Percentiles rank a stretch among this genome's conserved stretches.
Evolutionary conservation across 306 rosid genomes (phyloP).

Genomic region (Sicyos edulis): DNA sequence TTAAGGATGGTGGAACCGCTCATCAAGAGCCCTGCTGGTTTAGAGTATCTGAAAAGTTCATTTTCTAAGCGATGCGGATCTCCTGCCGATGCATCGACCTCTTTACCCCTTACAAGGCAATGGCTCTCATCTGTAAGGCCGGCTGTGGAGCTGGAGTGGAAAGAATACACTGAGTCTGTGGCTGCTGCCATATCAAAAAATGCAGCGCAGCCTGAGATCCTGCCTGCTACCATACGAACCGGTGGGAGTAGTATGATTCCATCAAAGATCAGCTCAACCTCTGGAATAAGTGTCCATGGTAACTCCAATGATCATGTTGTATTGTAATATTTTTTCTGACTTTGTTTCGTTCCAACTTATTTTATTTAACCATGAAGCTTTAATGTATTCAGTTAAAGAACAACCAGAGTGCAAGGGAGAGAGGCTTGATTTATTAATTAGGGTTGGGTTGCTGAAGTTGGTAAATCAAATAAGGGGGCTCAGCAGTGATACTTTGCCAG

Average conservation of each 20-base stretch:
- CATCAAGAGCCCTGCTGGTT: conserved; percentile 33
- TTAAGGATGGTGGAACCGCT: conserved; percentile 32
- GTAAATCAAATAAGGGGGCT: conserved; percentile 29
- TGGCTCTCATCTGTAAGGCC: conserved; percentile 29
- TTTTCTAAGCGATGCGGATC: conserved; percentile 30
- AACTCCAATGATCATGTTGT: background rate
- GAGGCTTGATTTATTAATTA: conserved; percentile 29
- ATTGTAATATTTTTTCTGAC: background rate
- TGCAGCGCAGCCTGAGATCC: conserved; percentile 13
- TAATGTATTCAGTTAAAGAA: conserved; percentile 17
- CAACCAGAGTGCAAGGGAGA: conserved; percentile 34
- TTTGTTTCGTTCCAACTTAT: background rate
- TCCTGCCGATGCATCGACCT: conserved; percentile 23
- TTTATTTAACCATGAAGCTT: background rate
- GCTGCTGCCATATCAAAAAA: conserved; percentile 15
- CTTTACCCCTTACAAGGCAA: conserved; percentile 29
- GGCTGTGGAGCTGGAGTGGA: conserved; percentile 33
- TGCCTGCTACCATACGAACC: conserved; percentile 26
- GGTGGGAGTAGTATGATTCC: conserved; percentile 25
- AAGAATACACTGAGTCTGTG: conserved; percentile 24
- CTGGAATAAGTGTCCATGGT: conserved; percentile 13
- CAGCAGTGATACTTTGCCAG: conserved; percentile 29
- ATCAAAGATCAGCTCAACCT: conserved; percentile 8
- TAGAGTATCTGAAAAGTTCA: conserved; percentile 30
- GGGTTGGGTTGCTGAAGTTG: conserved; percentile 39